These are phyloP conservation scores for Herpetomonas samuelpessoai DNA, from an alignment of 208 protist genomes.

Conservation along the genomic window DNA sequence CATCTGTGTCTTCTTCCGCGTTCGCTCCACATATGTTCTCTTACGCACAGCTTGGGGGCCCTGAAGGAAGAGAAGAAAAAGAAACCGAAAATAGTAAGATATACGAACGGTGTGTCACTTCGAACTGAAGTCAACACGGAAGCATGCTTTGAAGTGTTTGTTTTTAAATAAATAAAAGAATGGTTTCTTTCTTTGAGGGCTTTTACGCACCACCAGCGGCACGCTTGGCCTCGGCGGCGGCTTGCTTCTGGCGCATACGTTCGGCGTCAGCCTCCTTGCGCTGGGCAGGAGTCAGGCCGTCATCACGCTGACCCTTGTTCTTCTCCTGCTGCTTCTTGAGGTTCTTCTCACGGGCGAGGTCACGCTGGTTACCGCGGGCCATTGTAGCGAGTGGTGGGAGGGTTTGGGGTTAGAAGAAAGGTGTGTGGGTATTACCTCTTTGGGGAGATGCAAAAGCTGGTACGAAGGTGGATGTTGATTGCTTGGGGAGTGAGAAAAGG, in stretches of 20 bases:
- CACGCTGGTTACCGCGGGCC: constrained; percentile 88
- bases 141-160: neutral
- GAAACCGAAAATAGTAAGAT: constrained; percentile 1
- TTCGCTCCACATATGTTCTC: neutral
- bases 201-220: constrained; percentile 15
- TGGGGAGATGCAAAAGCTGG: too few relatives aligned
- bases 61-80: constrained; percentile 14
- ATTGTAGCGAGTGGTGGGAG: too few relatives aligned
- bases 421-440: too few relatives aligned
- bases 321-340: constrained; percentile 79
- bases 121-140: too few relatives aligned
- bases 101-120: constrained; percentile 10
- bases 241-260: constrained; percentile 86
- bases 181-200: too few relatives aligned
- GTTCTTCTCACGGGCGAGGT: constrained; percentile 88
- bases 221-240: constrained; percentile 45
- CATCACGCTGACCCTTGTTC: constrained; percentile 62
- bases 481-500: neutral
- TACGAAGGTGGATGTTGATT: neutral
- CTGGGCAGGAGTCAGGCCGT: constrained; percentile 59
- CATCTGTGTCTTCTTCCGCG: neutral
- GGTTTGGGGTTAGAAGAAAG: too few relatives aligned
- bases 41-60: too few relatives aligned
- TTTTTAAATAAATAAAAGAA: too few relatives aligned
- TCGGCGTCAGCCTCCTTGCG: constrained; percentile 87